phyloP scores from a whole-genome alignment of 352 stramenopile genomes.

The Pythium utonaiense region DNA sequence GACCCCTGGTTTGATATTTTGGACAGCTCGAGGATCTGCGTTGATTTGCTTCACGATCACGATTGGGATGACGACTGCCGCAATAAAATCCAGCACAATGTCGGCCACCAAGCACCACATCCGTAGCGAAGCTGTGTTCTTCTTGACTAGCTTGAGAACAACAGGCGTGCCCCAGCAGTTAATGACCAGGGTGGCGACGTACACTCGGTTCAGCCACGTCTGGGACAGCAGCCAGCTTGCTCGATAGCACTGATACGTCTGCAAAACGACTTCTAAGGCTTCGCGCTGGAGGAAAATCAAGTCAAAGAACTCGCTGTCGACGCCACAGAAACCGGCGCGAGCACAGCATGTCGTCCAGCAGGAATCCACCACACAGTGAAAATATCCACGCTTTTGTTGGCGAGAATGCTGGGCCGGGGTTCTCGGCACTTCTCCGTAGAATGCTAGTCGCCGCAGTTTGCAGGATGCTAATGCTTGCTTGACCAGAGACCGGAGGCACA shows the following conservation, averaged over 20 bases:
- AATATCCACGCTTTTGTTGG: not conserved
- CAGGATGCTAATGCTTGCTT: not conserved
- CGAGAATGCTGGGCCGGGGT: not conserved
- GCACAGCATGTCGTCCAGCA: not conserved
- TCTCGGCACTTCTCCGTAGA: not conserved
- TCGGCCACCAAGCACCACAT: not conserved
- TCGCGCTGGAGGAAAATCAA: not conserved
- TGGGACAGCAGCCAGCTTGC: not conserved
- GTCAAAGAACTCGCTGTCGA: not conserved
- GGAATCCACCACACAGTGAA: not conserved
- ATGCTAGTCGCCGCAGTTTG: not conserved
- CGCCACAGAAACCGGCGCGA: not conserved
- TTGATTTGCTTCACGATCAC: not conserved
- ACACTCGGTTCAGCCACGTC: not conserved
- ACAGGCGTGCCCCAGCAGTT: not conserved
- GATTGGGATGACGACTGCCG: not conserved
- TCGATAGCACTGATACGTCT: not conserved
- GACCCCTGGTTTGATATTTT: not conserved
- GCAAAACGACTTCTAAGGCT: not conserved
- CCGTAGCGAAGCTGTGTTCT: not conserved
- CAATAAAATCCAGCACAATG: not conserved
- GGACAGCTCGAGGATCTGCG: not conserved
- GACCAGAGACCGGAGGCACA: not conserved
- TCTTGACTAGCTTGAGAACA: not conserved
- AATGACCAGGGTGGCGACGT: not conserved